Conservation (phyloP, 257 asterid species). For the Henckelia pumila region DNA sequence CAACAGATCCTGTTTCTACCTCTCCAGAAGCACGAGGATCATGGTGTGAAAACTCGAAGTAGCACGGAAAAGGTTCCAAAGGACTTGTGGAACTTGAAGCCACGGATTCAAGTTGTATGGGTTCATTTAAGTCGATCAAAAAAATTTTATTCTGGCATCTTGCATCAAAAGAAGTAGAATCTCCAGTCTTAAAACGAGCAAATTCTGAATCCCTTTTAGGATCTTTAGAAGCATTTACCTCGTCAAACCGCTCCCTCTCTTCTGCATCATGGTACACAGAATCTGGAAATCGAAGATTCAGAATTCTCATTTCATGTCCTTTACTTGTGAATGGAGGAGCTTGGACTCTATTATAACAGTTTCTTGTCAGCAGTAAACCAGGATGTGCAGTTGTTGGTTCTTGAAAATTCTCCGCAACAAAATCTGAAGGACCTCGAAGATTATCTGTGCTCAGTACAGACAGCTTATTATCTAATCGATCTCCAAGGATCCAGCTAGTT, state of each 20-base stretch:
- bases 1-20: constrained; percentile 24
- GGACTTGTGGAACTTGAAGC: constrained; percentile 30
- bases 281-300: constrained; percentile 55
- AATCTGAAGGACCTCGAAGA: constrained; percentile 31
- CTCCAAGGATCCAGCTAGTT: constrained; percentile 35
- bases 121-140: constrained; percentile 70
- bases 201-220: constrained; percentile 30
- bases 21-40: constrained; percentile 28
- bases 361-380: constrained; percentile 24
- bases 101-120: constrained; percentile 38
- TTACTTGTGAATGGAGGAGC: constrained; percentile 21
- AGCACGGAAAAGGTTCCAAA: constrained; percentile 26
- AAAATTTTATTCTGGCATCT: constrained; percentile 26
- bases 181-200: constrained; percentile 26
- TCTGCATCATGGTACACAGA: constrained; percentile 31
- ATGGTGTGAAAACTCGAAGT: constrained; percentile 25
- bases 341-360: constrained; percentile 25
- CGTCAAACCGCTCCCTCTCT: constrained; percentile 30
- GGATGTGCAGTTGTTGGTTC: constrained; percentile 18
- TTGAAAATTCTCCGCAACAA: constrained; percentile 25
- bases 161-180: constrained; percentile 28
- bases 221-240: constrained; percentile 24
- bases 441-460: constrained; percentile 25
- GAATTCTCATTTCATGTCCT: constrained; percentile 30
- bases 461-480: constrained; percentile 26